These are phyloP conservation scores for Kokia cookei DNA, from an alignment of 441 rosid genomes.

Conservation along the genomic window DNA sequence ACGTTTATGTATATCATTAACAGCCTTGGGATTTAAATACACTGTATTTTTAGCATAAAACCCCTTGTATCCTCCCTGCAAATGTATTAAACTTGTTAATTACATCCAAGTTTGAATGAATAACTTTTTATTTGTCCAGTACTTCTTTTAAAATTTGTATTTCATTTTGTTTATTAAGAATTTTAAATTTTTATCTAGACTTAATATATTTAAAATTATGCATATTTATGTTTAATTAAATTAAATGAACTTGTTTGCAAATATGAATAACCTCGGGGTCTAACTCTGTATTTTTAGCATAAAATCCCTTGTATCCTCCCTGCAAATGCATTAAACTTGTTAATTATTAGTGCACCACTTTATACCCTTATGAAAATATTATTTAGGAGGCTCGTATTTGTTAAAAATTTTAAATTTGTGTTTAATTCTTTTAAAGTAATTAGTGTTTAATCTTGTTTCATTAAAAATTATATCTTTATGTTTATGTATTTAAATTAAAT, in stretches of 20 bases:
- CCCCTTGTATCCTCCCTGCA: slow-evolving; percentile 89
- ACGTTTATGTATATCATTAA: slow-evolving; percentile 85
- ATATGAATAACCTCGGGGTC: background rate
- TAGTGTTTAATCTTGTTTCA: background rate
- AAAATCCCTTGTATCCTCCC: slow-evolving; percentile 94
- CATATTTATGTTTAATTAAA: background rate
- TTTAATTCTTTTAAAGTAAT: too few species aligned
- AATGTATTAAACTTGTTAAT: background rate
- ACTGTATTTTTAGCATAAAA: slow-evolving; percentile 77
- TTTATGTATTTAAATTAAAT: too few species aligned
- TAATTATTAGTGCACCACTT: background rate
- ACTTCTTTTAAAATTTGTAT: background rate
- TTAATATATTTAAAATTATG: background rate
- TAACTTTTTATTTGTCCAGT: too few species aligned
- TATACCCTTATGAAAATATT: background rate
- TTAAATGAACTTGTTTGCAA: background rate
- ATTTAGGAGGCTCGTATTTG: background rate
- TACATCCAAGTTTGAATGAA: background rate
- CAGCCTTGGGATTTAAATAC: slow-evolving; percentile 50
- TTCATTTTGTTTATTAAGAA: background rate
- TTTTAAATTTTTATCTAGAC: background rate
- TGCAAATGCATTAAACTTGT: slow-evolving; percentile 18
- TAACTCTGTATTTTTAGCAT: slow-evolving; percentile 69
- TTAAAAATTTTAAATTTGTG: too few species aligned
- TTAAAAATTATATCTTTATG: background rate